Evolutionary conservation across 352 stramenopile genomes (phyloP).

Genomic region (Pythium oligandrum): DNA sequence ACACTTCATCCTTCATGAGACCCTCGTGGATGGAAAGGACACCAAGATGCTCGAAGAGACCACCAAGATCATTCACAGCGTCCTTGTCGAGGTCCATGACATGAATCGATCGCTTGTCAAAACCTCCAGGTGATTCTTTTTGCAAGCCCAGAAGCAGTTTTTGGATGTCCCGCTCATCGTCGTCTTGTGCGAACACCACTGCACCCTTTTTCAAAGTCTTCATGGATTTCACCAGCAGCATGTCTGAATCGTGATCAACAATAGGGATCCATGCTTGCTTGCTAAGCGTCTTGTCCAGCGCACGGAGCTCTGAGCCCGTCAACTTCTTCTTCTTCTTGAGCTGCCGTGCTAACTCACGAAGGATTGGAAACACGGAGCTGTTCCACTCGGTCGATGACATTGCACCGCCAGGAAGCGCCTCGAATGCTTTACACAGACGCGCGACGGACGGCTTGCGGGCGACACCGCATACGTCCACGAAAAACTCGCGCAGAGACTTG

Average conservation of each 20-base stretch:
- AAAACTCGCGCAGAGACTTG: constrained; percentile 48
- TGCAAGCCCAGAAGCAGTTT: background rate
- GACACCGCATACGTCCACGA: constrained; percentile 58
- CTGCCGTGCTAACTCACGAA: constrained; percentile 31
- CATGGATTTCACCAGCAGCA: constrained; percentile 6
- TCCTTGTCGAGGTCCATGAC: constrained; percentile 7
- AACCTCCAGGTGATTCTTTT: no score
- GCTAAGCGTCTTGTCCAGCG: constrained; percentile 28
- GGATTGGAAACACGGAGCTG: constrained; percentile 31
- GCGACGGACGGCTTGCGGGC: constrained; percentile 50
- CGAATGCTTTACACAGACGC: constrained; percentile 36
- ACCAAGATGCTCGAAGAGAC: constrained; percentile 10
- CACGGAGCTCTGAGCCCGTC: constrained; percentile 30
- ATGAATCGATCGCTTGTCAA: background rate
- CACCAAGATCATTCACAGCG: background rate
- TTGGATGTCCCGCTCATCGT: constrained; percentile 13
- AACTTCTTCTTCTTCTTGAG: constrained; percentile 37
- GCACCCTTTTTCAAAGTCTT: constrained; percentile 21
- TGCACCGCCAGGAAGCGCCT: background rate
- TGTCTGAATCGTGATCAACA: background rate
- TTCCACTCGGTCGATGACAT: constrained; percentile 16
- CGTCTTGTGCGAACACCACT: constrained; percentile 10
- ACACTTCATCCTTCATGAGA: background rate
- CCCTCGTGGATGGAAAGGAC: constrained; percentile 10
- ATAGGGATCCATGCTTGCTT: constrained; percentile 15